These are phyloP conservation scores for Exophiala bonariae DNA, from an alignment of 2,329 filamentous ascomycete species.

Conservation along the genomic window DNA sequence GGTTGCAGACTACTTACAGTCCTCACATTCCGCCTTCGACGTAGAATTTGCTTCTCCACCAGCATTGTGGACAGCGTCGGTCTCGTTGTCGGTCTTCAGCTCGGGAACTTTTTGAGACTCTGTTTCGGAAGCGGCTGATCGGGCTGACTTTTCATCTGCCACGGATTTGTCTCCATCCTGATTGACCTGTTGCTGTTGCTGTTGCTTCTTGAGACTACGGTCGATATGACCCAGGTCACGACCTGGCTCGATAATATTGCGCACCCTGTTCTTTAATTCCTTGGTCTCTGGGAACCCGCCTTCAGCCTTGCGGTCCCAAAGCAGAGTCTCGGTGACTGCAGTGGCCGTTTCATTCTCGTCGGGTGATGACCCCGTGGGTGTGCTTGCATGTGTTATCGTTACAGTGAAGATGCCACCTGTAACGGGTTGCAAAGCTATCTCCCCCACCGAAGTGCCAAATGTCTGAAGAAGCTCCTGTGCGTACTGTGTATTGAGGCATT, in stretches of 20 bases:
- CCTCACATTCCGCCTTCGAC: constrained; percentile 27
- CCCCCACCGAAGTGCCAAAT: constrained; percentile 78
- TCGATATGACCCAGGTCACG: constrained; percentile 82
- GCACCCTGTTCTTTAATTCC: constrained; percentile 78
- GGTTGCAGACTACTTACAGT: constrained; percentile 33
- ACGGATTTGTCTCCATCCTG: too few species aligned
- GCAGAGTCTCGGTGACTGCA: constrained; percentile 48
- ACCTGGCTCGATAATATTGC: constrained; percentile 77
- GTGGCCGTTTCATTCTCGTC: neutral
- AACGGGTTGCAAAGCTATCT: constrained; percentile 81
- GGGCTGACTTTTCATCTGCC: too few species aligned
- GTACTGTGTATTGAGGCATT: constrained; percentile 56
- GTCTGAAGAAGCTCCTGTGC: constrained; percentile 95
- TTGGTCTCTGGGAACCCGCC: constrained; percentile 95
- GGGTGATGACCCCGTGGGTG: constrained; percentile 12
- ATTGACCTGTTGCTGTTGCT: neutral
- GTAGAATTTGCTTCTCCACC: neutral
- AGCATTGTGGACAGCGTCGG: neutral
- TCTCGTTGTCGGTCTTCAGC: too few species aligned
- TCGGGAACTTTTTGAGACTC: too few species aligned
- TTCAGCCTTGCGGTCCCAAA: constrained; percentile 88
- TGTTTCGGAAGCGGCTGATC: too few species aligned
- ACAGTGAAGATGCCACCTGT: constrained; percentile 84
- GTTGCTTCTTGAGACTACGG: constrained; percentile 42
- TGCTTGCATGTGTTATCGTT: constrained; percentile 51